Conservation (phyloP, 352 stramenopile species). For the Globisporangium yorkense region DNA sequence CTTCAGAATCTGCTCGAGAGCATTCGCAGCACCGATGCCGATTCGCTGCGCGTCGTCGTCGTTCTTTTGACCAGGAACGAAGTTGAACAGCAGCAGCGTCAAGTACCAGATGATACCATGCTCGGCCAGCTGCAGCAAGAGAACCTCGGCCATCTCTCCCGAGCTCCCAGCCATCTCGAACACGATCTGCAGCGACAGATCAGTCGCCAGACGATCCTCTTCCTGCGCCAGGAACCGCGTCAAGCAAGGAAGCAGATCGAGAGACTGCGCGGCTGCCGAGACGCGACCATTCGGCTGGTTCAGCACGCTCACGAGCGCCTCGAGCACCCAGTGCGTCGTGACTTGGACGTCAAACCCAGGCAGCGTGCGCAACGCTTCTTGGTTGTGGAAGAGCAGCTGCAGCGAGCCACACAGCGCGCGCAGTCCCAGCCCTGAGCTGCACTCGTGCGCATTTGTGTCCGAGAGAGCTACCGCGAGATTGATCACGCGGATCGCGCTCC, state of each 20-base stretch:
- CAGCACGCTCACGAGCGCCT: slow-evolving; percentile 79
- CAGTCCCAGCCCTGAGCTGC: slow-evolving; percentile 66
- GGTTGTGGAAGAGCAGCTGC: slow-evolving; percentile 72
- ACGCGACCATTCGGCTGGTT: slow-evolving; percentile 77
- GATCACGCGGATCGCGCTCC: slow-evolving; percentile 68
- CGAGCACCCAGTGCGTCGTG: slow-evolving; percentile 72
- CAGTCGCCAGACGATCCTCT: slow-evolving; percentile 58
- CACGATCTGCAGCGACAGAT: slow-evolving; percentile 77
- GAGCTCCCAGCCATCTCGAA: slow-evolving; percentile 76
- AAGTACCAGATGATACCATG: slow-evolving; percentile 84
- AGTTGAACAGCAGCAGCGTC: slow-evolving; percentile 72
- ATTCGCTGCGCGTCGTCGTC: slow-evolving; percentile 56
- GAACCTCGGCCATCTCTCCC: slow-evolving; percentile 76
- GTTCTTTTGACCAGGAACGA: slow-evolving; percentile 21
- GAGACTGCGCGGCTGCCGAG: slow-evolving; percentile 71
- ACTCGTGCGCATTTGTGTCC: slow-evolving; percentile 68
- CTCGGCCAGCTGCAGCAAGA: slow-evolving; percentile 74
- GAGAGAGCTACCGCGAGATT: slow-evolving; percentile 69
- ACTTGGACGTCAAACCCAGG: slow-evolving; percentile 60
- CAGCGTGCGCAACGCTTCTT: slow-evolving; percentile 42
- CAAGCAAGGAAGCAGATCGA: slow-evolving; percentile 76
- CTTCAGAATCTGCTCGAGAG: slow-evolving; percentile 61
- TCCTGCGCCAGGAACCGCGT: slow-evolving; percentile 70
- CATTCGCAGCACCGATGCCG: slow-evolving; percentile 65
- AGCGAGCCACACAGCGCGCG: slow-evolving; percentile 70